Base-by-base conservation (phyloP, 1,284 basidiomycete species). In the Rhizoctonia solani region DNA sequence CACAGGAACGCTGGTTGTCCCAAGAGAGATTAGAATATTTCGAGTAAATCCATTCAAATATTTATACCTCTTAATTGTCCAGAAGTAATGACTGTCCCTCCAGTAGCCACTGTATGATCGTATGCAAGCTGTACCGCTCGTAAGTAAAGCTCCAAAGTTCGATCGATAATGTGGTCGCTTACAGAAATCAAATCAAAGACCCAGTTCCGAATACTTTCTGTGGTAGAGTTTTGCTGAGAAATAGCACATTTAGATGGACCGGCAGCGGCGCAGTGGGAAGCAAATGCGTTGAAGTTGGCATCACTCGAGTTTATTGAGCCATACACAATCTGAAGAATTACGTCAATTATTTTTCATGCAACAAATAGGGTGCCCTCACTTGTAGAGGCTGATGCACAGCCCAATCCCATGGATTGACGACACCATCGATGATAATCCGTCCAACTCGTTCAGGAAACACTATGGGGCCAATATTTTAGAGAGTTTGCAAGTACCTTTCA, bases 391-490 rank as follows among this genome's bases (percentile, higher is more conserved):
- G 34, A 14, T 29, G 4, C 2, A 37, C 53, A 3, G 61, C 49
- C 50, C 61, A 65, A 3, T 42, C 14, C 39, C 34, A 39, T 4
- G 67, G 58, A 29, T 65, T 41, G 21, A 63, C 50, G 9, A 68
- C 58, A 3, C 67, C 67, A 23, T 68, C 67, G 16, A 68, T 27
- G 21, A 68, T 41, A 6, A 68, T 58, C 5, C 59, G 49, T 1
- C 67, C 67, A 34, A 68, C 67, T 13, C 67, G 67, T 3, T 47
- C 32, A 3, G 65, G 65, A 23, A 67, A 67, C 65, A 67, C 65
- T 67, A 6, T 29, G 4, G 30, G 23, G 50, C 23, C 29, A 53
- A 11, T 4, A 34, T 34, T n/a, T n/a, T 6, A 53, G 8, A n/a
- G 14, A 32, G 55, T 9, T 14, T 5, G n/a, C 14, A 16, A 23